Base-by-base conservation (phyloP, 73 alveolate species). In the Halteria grandinella region DNA sequence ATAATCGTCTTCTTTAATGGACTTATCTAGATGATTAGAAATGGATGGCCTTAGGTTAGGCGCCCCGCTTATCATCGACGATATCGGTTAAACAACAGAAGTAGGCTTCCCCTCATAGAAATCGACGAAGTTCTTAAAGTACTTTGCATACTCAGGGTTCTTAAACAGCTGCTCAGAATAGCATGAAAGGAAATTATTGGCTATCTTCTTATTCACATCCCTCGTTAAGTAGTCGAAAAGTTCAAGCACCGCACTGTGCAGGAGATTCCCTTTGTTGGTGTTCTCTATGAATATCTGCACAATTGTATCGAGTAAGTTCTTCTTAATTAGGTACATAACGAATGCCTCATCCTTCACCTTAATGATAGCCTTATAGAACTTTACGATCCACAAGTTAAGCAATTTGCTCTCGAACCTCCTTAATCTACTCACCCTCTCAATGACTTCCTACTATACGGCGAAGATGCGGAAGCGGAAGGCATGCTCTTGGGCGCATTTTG, bases 401-500 rank as follows among this genome's bases (percentile, higher is more conserved):
- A 72, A 58, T 54, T 82, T 82, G 36, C 57, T 24, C 57, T 72
- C 45, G 41, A 34, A 27, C 15, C 52, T 25, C 21, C 5, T 12
- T n/a, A 82, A 27, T 20, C 29, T 58, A 29, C 48, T 12, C 21
- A 82, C 55, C 48, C 32, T 55, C 37, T 47, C 76, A 17, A 82
- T 71, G 27, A 82, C 63, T 5, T 82, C 57, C 23, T 50, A 34
- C 27, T 72, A 20, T 12, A 69, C 75, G 1, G 84, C 80, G 62
- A 20, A 82, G 44, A 50, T 53, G 33, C 84, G 40, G 43, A 74
- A 55, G 17, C 84, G 55, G 69, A 70, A 82, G 43, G 77, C 84
- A 64, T 82, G 86, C 28, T 82, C 91, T 12, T 36, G 21, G 8
- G 82, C 82, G 21, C 86, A 48, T 40, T 72, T 82, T 7, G 41